Base-by-base conservation (phyloP, 306 rosid genomes). In the Cajanus cajan region DNA sequence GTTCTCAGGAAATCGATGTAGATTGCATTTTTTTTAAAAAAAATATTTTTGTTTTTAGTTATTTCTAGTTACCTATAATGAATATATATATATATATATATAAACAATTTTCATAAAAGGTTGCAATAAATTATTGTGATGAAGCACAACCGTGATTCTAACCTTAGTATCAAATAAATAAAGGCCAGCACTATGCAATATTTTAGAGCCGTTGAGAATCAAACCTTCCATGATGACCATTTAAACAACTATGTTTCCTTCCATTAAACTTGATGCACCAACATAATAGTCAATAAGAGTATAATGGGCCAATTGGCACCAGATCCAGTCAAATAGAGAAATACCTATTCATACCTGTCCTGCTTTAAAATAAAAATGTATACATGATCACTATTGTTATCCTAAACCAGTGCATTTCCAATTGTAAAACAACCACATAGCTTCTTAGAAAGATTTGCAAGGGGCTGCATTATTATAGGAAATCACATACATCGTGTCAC, bases 351-450 rank as follows among this genome's bases (percentile, higher is more conserved):
- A 37, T 64, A 61, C 66, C 64, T 68, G 45, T 7, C 70, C 41
- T 62, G 37, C 58, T 68, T 43, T 41, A 57, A 43, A 64, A 59
- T 41, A 40, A 61, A 57, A 58, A 58, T 47, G 59, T 7, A 51
- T 13, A 24, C 25, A 39, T 7, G 41, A 28, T 50, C 41, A 31
- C 50, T 48, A 18, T 9, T 22, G 22, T 19, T 33, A 45, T 51
- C 57, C 75, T 72, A 77, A 66, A 68, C 78, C 48, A n/a, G 11
- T 21, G 25, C 93, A 87, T 90, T 90, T 28, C 69, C 25, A n/a
- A n/a, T n/a, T n/a, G n/a, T n/a, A n/a, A n/a, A n/a, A n/a, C n/a
- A n/a, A n/a, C n/a, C n/a, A n/a, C n/a, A n/a, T n/a, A n/a, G n/a
- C n/a, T n/a, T n/a, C n/a, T n/a, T n/a, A 79, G 67, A 50, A 74